A percentile compares a stretch with the other conserved stretches of the same genome.
These are phyloP conservation scores for Gymnopilus junonius DNA, from an alignment of 768 basidiomycete species.

Conservation along the genomic window DNA sequence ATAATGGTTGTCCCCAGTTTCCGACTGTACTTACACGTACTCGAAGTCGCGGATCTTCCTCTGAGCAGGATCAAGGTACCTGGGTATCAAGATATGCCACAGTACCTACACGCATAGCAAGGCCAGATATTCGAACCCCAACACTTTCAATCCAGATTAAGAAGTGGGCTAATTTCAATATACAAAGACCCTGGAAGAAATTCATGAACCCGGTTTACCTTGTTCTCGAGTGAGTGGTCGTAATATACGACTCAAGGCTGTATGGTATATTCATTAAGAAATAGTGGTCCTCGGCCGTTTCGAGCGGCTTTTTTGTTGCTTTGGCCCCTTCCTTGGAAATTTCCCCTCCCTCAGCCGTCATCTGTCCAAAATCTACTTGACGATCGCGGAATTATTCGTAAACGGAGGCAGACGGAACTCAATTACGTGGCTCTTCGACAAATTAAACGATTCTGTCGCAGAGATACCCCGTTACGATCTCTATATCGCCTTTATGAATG, in stretches of 20 bases:
- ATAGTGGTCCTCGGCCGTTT: constrained; percentile 5
- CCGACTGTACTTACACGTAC: too few species aligned
- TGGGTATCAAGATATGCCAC: not conserved
- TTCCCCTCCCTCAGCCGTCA: constrained; percentile 3
- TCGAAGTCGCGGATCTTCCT: too few species aligned
- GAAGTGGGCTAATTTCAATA: not conserved
- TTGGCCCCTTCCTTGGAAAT: constrained; percentile 16
- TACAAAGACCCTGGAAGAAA: not conserved
- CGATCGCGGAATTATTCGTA: not conserved
- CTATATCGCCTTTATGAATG: constrained; percentile 16
- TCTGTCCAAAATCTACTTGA: constrained; percentile 3
- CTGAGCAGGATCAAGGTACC: not conserved
- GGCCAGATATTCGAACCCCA: not conserved
- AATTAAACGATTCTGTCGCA: not conserved
- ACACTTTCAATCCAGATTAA: not conserved
- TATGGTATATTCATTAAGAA: not conserved
- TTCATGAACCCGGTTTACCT: not conserved
- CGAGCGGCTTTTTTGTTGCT: not conserved
- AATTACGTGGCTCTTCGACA: constrained; percentile 9
- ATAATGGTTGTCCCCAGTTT: too few species aligned
- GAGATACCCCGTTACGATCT: constrained; percentile 16
- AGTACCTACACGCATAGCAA: not conserved
- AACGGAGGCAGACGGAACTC: not conserved
- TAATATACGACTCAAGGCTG: too few species aligned
- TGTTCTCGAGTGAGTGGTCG: not conserved